Percentiles rank a stretch among this genome's conserved stretches.
Evolutionary conservation across 2,329 filamentous ascomycete genomes (phyloP).

Genomic region (Didymosphaeria variabile): DNA sequence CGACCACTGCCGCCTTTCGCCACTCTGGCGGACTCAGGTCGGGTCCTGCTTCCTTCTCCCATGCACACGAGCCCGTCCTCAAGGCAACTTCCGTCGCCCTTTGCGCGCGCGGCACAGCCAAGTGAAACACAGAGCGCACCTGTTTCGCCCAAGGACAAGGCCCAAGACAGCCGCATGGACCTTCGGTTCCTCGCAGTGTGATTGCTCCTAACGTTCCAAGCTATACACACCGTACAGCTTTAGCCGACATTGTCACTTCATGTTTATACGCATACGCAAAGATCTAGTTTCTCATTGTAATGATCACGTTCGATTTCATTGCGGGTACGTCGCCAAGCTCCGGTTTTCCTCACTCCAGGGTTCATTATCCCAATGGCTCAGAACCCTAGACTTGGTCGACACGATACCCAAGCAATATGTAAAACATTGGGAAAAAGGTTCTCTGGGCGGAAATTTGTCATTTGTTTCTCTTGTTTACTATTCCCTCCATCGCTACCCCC

Average conservation of each 20-base stretch:
- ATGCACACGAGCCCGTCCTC: constrained; percentile 36
- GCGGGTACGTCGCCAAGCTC: not conserved
- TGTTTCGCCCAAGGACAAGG: constrained; percentile 42
- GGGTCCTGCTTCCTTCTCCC: constrained; percentile 35
- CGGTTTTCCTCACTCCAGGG: constrained; percentile 5
- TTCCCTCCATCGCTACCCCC: not conserved
- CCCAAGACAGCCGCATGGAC: constrained; percentile 41
- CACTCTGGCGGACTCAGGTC: constrained; percentile 43
- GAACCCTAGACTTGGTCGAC: constrained; percentile 16
- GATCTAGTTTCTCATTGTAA: constrained; percentile 1
- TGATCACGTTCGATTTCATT: not conserved
- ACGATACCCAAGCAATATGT: constrained; percentile 24
- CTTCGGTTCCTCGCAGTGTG: constrained; percentile 45
- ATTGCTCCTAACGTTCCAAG: constrained; percentile 8
- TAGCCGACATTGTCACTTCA: not conserved
- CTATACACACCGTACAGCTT: not conserved
- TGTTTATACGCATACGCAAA: not conserved
- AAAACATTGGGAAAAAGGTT: constrained; percentile 17
- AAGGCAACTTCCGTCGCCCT: constrained; percentile 45
- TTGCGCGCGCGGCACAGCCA: constrained; percentile 29
- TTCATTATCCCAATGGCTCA: not conserved
- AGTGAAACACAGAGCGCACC: constrained; percentile 42
- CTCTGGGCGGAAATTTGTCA: constrained; percentile 6
- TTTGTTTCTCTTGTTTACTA: not conserved
- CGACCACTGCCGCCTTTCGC: constrained; percentile 44